These are phyloP conservation scores for Botrytis sinoallii DNA, from an alignment of 2,329 filamentous ascomycete species.

Conservation along the genomic window DNA sequence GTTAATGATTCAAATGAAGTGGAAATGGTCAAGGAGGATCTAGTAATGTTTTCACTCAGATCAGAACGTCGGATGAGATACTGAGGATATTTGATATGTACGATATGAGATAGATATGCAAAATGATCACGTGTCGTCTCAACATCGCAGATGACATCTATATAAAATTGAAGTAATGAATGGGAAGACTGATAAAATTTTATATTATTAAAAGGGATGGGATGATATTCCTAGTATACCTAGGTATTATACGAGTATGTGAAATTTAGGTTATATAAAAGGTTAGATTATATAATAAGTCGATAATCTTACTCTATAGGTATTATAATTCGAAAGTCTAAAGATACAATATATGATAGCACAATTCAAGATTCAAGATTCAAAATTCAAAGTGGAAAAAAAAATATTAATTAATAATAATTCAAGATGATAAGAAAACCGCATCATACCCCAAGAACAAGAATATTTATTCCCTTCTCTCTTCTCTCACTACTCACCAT, in stretches of 20 bases:
- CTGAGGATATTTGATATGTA: not conserved
- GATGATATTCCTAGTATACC: not conserved
- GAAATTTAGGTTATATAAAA: too few relatives aligned
- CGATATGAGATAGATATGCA: not conserved
- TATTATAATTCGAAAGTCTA: not conserved
- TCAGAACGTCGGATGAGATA: not conserved
- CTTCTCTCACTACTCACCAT: not conserved
- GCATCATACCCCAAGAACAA: too few relatives aligned
- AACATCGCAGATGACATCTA: not conserved
- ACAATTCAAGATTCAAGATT: not conserved
- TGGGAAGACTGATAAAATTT: not conserved
- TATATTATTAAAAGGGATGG: not conserved
- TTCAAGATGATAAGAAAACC: not conserved
- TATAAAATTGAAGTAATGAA: too few relatives aligned
- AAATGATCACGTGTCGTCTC: not conserved
- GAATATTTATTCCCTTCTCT: not conserved
- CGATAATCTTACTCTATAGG: too few relatives aligned
- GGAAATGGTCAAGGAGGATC: not conserved
- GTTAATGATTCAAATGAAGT: not conserved
- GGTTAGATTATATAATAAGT: not conserved
- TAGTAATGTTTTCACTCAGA: not conserved
- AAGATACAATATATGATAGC: not conserved
- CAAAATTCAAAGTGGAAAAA: not conserved
- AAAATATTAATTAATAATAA: not conserved
- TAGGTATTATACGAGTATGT: not conserved